Evolutionary conservation across 768 basidiomycete species (phyloP).

Genomic region (Pleurotus cornucopiae): DNA sequence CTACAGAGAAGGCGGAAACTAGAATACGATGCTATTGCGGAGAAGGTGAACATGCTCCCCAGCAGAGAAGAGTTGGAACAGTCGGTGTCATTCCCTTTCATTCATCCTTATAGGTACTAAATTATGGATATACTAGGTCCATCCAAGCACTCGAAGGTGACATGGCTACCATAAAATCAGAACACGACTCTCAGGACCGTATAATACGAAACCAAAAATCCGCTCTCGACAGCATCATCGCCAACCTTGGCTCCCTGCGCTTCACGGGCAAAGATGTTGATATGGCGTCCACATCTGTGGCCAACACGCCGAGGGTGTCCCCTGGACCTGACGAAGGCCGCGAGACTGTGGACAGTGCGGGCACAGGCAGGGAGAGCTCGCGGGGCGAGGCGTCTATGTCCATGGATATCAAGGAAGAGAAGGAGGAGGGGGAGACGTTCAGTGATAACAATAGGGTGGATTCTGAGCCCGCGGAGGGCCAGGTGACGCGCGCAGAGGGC

Average conservation of each 20-base stretch:
- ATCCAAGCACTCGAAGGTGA: slow-evolving; percentile 73
- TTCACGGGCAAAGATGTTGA: slow-evolving; percentile 69
- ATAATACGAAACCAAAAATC: slow-evolving; percentile 64
- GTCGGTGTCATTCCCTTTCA: slow-evolving; percentile 38
- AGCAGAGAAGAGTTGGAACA: slow-evolving; percentile 71
- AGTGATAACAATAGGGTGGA: slow-evolving; percentile 12
- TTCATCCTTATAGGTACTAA: no score
- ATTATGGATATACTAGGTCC: slow-evolving; percentile 36
- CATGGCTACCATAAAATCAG: slow-evolving; percentile 67
- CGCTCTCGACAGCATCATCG: slow-evolving; percentile 62
- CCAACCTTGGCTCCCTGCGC: slow-evolving; percentile 56
- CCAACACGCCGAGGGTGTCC: slow-evolving; percentile 41
- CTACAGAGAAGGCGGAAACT: slow-evolving; percentile 72
- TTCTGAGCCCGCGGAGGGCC: background rate
- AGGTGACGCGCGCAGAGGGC: slow-evolving; percentile 9
- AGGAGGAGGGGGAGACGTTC: slow-evolving; percentile 31
- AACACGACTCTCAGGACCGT: slow-evolving; percentile 71
- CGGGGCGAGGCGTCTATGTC: slow-evolving; percentile 16
- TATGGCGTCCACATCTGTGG: slow-evolving; percentile 30
- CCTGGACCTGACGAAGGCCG: slow-evolving; percentile 39
- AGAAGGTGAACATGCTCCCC: slow-evolving; percentile 77
- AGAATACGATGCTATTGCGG: slow-evolving; percentile 81
- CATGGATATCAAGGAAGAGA: slow-evolving; percentile 33
- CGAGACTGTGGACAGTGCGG: slow-evolving; percentile 16
- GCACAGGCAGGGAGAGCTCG: slow-evolving; percentile 14